These are phyloP conservation scores for Ogataea paraovalis DNA, from an alignment of 805 yeast genomes.

Conservation along the genomic window DNA sequence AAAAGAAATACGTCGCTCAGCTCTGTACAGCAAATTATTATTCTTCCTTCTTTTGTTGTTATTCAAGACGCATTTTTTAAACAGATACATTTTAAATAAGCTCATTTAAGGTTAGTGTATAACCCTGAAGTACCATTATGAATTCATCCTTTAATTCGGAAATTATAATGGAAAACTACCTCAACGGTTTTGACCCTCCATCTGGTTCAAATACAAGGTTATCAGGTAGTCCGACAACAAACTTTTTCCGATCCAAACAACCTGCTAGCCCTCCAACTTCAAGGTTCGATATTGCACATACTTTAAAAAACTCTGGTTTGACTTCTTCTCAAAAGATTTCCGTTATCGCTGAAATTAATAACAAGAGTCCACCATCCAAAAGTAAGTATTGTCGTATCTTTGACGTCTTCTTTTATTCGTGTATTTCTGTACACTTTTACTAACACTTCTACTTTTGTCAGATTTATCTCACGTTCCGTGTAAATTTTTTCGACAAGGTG, in stretches of 20 bases:
- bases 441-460: constrained; percentile 21
- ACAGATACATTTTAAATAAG: not conserved
- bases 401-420: too few species aligned
- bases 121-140: not conserved
- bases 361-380: constrained; percentile 23
- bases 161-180: constrained; percentile 2
- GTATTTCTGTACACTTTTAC: too few species aligned
- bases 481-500: constrained; percentile 86
- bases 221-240: not conserved
- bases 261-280: not conserved
- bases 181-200: constrained; percentile 1
- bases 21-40: not conserved
- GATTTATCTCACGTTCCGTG: constrained; percentile 94
- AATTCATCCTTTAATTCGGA: constrained; percentile 1
- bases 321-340: constrained; percentile 21
- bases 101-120: not conserved
- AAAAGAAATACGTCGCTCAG: not conserved
- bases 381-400: constrained; percentile 14
- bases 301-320: constrained; percentile 16
- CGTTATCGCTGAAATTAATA: constrained; percentile 18
- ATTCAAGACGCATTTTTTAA: not conserved
- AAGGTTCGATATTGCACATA: constrained; percentile 15
- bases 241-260: not conserved
- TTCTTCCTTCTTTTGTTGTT: not conserved
- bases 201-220: not conserved